Conservation (phyloP, 2,329 filamentous ascomycete genomes). For the Colletotrichum endophyticum region DNA sequence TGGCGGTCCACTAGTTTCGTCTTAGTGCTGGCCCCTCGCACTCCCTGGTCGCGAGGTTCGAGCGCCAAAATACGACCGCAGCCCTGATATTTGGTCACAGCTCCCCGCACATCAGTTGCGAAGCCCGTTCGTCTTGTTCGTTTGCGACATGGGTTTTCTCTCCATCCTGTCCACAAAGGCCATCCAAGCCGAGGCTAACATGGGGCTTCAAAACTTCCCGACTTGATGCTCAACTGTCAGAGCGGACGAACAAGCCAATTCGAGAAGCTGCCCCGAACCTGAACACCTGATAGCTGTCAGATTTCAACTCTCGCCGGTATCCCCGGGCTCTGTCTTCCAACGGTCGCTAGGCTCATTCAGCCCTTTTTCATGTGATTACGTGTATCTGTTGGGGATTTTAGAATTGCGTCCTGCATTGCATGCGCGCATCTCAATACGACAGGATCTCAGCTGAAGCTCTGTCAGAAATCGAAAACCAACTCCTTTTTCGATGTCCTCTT, state of each 20-base stretch:
- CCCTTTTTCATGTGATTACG: neutral
- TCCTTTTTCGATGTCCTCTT: neutral
- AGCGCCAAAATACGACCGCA: neutral
- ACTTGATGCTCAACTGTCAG: neutral
- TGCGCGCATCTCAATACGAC: neutral
- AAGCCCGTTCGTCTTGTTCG: neutral
- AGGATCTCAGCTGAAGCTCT: neutral
- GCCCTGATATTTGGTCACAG: neutral
- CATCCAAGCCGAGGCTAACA: neutral
- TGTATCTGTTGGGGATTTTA: neutral
- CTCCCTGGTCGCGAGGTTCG: neutral
- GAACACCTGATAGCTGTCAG: neutral
- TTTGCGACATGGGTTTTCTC: neutral
- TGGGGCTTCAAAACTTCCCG: neutral
- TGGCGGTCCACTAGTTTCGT: neutral
- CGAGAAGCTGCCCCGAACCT: neutral
- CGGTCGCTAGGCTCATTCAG: neutral
- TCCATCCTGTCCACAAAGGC: neutral
- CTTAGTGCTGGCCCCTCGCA: neutral
- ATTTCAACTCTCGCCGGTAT: neutral
- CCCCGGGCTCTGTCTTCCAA: neutral
- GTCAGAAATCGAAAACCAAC: neutral
- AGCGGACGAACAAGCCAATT: neutral
- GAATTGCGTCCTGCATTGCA: neutral
- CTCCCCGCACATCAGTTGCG: neutral